A percentile compares a stretch with the other conserved stretches of the same genome.
These are phyloP conservation scores for Penicillium sp. DNA, from an alignment of 2,329 filamentous ascomycete species.

Conservation along the genomic window DNA sequence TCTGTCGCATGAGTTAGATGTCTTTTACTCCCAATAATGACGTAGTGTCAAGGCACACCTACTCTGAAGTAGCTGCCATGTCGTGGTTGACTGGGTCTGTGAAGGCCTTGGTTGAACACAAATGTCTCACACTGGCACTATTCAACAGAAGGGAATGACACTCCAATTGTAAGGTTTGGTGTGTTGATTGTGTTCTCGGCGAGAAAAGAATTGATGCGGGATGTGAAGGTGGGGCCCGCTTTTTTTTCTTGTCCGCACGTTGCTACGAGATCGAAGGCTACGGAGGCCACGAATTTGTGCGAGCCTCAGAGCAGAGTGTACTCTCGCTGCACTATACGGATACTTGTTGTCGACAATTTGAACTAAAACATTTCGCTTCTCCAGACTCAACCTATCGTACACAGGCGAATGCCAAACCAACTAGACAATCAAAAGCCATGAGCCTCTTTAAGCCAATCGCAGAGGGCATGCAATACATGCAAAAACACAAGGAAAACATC, in stretches of 20 bases:
- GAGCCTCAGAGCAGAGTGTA: background rate
- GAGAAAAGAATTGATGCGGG: constrained; percentile 24
- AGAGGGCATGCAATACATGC: constrained; percentile 15
- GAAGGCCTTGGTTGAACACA: background rate
- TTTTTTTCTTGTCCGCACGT: constrained; percentile 13
- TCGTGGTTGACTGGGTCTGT: background rate
- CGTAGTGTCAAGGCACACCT: constrained; percentile 3
- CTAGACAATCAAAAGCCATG: constrained; percentile 13
- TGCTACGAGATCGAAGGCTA: background rate
- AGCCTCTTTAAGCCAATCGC: constrained; percentile 7
- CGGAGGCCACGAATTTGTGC: background rate
- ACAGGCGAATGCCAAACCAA: constrained; percentile 16
- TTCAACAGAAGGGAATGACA: background rate
- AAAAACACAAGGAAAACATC: constrained; percentile 14
- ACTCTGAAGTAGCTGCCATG: constrained; percentile 6
- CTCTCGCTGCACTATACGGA: background rate
- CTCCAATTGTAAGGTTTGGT: constrained; percentile 3
- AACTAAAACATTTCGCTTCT: constrained; percentile 20
- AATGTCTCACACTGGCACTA: background rate
- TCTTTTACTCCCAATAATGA: constrained; percentile 1
- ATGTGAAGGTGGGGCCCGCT: constrained; percentile 23
- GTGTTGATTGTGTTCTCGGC: constrained; percentile 9
- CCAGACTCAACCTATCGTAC: constrained; percentile 25
- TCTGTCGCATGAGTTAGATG: constrained; percentile 13
- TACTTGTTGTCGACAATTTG: background rate